Percentiles rank a stretch among this genome's conserved stretches.
Evolutionary conservation across 2,329 filamentous ascomycete species (phyloP).

Genomic region (Aspergillus aculeatinus): DNA sequence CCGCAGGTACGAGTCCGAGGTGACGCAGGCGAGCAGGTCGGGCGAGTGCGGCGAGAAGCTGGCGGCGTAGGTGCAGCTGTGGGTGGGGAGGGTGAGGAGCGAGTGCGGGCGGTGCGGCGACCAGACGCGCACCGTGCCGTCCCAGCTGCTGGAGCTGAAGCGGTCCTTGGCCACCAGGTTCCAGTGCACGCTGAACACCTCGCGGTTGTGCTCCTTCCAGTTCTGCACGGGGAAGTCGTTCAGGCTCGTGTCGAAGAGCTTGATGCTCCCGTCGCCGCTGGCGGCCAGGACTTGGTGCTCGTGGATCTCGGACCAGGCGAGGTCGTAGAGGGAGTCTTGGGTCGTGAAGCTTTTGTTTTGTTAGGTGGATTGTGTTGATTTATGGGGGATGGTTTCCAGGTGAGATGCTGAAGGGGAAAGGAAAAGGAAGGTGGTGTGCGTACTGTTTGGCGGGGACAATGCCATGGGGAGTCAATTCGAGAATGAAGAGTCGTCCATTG

Average conservation of each 20-base stretch:
- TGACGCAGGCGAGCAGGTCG: conserved; percentile 79
- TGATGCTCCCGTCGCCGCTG: conserved; percentile 89
- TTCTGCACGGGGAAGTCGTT: conserved; percentile 83
- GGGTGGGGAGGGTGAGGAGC: conserved; percentile 81
- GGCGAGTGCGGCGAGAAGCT: conserved; percentile 87
- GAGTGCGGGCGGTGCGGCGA: conserved; percentile 73
- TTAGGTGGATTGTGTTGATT: neutral
- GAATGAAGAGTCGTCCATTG: conserved; percentile 84
- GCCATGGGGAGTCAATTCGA: conserved; percentile 78
- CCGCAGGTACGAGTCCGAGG: conserved; percentile 82
- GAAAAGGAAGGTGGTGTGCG: conserved; percentile 5
- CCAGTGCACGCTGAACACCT: conserved; percentile 92
- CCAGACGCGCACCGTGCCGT: conserved; percentile 96
- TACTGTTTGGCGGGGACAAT: conserved; percentile 82
- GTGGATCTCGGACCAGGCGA: conserved; percentile 93
- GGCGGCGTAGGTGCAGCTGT: conserved; percentile 92
- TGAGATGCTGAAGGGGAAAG: too few relatives aligned
- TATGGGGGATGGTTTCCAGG: neutral
- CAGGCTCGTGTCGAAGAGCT: conserved; percentile 84
- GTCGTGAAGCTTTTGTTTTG: conserved; percentile 73
- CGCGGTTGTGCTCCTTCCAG: conserved; percentile 89
- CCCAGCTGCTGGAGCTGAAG: conserved; percentile 91
- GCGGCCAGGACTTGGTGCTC: conserved; percentile 90
- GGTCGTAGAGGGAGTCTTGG: conserved; percentile 93
- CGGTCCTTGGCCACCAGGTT: conserved; percentile 87